A percentile compares a stretch with the other conserved stretches of the same genome.
These are phyloP conservation scores for Fusarium siculi DNA, from an alignment of 2,329 filamentous ascomycete species.

Conservation along the genomic window DNA sequence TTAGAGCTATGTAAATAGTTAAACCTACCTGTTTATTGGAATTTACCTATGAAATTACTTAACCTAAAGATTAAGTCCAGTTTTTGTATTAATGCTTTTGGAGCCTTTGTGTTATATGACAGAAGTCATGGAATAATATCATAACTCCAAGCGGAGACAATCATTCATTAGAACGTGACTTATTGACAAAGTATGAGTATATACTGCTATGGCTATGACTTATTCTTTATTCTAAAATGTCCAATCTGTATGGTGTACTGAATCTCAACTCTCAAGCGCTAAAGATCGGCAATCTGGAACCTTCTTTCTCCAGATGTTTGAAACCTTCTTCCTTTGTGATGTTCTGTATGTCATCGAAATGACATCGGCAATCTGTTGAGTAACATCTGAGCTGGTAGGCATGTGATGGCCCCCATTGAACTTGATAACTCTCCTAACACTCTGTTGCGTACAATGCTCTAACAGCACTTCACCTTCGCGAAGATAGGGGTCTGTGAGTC, in stretches of 20 bases:
- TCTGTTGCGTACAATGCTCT: not conserved
- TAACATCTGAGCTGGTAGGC: not conserved
- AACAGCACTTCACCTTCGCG: not conserved
- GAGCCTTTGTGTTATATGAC: fast-evolving
- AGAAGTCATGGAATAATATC: not conserved
- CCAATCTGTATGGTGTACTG: not conserved
- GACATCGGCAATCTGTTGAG: not conserved
- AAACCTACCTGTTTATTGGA: not conserved
- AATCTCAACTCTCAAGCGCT: not conserved
- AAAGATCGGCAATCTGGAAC: not conserved
- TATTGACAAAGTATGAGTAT: not conserved
- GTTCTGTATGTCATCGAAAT: not conserved
- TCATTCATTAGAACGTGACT: not conserved
- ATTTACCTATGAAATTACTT: too few relatives aligned
- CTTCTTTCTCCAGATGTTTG: not conserved
- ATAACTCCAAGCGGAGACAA: not conserved
- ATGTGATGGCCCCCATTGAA: constrained; percentile 4
- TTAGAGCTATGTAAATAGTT: not conserved
- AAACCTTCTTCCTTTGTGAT: not conserved
- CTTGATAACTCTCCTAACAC: not conserved
- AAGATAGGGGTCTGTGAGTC: not conserved
- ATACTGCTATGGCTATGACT: fast-evolving
- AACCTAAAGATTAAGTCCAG: not conserved
- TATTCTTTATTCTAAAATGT: not conserved
- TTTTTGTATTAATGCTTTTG: fast-evolving